Base-by-base conservation (phyloP, 2,329 filamentous ascomycete genomes). In the Talaromyces funiculosus region DNA sequence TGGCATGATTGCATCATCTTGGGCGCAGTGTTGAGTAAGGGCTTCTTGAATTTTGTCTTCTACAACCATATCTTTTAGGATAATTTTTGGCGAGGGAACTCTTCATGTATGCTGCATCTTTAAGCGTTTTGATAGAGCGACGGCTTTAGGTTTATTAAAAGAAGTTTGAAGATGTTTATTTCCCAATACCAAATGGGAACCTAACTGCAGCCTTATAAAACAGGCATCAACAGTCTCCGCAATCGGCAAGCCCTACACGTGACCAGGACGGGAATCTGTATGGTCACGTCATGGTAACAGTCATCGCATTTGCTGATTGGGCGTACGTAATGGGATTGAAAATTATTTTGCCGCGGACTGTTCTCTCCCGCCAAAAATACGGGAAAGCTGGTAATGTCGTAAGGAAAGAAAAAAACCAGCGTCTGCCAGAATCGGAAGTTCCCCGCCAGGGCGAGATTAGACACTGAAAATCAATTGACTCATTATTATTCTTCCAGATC, bases 1-100 rank as follows among this genome's bases (percentile, higher is more conserved):
- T 73, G 12, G 51, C 59, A 12, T 53, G 42, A 62, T 37, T 57
- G 4, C n/a, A n/a, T 20, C 38, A 18, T 31, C 24, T 31, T 14
- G 24, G 4, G 8, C n/a, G 51, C 2, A n/a, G 12, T 22, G 18
- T 38, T 12, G 20, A 26, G 20, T 14, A 53, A 4, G 49, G 24
- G 8, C 45, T 31, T 31, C 16, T 31, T 47, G 43, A 18, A 26
- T 29, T 29, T 31, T 49, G 16, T 49, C 29, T 51, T 51, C 47
- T 51, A 14, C 16, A 33, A 51, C 42, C 29, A 51, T 35, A 29
- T 33, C 26, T 51, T 51, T 10, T 22, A 20, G 29, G n/a, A 51
- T 51, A 35, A 4, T 35, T 22, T 33, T 33, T 49, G 24, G 24
- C 16, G 16, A 8, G 6, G 22, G 29, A 7, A 7, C 22, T 31